Evolutionary conservation across 352 stramenopile genomes (phyloP).

Genomic region (Phytopythium litorale): DNA sequence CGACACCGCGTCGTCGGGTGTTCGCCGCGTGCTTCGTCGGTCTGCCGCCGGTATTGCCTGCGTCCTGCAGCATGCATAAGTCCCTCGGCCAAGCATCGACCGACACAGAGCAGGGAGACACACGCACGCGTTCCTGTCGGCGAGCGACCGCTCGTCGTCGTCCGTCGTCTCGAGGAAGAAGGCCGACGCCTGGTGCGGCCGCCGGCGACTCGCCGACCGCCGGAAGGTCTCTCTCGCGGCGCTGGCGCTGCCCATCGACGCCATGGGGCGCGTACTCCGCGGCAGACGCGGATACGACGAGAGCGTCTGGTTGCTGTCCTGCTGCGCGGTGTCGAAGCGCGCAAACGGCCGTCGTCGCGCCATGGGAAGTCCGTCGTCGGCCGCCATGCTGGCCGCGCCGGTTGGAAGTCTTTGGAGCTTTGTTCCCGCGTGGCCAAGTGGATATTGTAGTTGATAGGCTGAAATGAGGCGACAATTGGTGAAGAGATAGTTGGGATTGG

Average conservation of each 20-base stretch:
- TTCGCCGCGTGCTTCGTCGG: not conserved
- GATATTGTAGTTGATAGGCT: too few relatives aligned
- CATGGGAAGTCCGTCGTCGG: not conserved
- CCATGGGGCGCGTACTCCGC: not conserved
- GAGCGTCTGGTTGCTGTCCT: conserved; percentile 73
- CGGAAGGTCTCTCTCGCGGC: not conserved
- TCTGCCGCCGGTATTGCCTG: not conserved
- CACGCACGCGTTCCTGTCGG: conserved; percentile 14
- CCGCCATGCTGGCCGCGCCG: not conserved
- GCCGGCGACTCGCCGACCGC: not conserved
- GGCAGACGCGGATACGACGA: conserved; percentile 11
- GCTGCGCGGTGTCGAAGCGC: conserved; percentile 50
- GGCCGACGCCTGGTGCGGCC: conserved; percentile 28
- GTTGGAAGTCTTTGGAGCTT: too few relatives aligned
- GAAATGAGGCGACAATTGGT: too few relatives aligned
- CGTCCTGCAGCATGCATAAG: not conserved
- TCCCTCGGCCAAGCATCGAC: too few relatives aligned
- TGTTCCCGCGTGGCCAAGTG: too few relatives aligned
- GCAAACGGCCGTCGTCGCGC: conserved; percentile 28
- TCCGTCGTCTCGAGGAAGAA: conserved; percentile 78
- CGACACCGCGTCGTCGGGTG: conserved; percentile 13
- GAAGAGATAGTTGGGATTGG: too few relatives aligned
- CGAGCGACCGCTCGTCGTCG: conserved; percentile 34
- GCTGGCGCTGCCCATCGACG: not conserved
- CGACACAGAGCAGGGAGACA: not conserved